Evolutionary conservation across 2,329 filamentous ascomycete species (phyloP).

Genomic region (Blastomyces silverae): DNA sequence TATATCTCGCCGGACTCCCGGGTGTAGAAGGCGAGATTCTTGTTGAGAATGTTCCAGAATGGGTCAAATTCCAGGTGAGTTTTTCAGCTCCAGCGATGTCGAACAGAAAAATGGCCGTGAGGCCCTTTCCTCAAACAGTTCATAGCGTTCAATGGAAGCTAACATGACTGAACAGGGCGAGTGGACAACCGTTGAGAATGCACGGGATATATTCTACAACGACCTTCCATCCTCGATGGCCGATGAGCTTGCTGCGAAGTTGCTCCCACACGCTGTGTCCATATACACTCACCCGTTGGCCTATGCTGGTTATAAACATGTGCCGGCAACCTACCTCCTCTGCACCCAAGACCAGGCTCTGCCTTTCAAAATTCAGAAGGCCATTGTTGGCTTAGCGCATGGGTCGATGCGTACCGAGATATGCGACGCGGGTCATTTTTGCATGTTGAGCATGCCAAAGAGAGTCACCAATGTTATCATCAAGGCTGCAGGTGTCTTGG

Average conservation of each 20-base stretch:
- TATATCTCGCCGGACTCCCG: constrained; percentile 22
- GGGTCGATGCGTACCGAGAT: constrained; percentile 30
- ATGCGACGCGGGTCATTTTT: constrained; percentile 36
- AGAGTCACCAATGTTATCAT: constrained; percentile 21
- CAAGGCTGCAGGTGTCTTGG: neutral
- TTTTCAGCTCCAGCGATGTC: neutral
- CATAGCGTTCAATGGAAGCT: neutral
- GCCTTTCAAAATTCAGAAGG: constrained; percentile 29
- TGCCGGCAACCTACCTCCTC: constrained; percentile 33
- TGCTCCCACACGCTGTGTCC: constrained; percentile 26
- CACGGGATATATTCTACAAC: constrained; percentile 25
- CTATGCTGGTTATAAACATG: constrained; percentile 32
- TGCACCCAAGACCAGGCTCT: constrained; percentile 36
- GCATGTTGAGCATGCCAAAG: constrained; percentile 37
- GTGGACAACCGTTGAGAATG: neutral
- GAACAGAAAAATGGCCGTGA: neutral
- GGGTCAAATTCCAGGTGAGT: constrained; percentile 2
- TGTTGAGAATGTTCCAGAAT: constrained; percentile 2
- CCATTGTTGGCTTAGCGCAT: constrained; percentile 28
- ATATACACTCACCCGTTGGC: constrained; percentile 27
- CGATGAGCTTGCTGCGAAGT: constrained; percentile 22
- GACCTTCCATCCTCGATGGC: constrained; percentile 27
- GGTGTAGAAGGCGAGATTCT: neutral
- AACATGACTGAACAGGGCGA: neutral
- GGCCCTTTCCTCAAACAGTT: neutral